A percentile compares a stretch with the other conserved stretches of the same genome.
Conservation (phyloP, 2,329 filamentous ascomycete genomes). For the Aspergillus ochraceus region DNA sequence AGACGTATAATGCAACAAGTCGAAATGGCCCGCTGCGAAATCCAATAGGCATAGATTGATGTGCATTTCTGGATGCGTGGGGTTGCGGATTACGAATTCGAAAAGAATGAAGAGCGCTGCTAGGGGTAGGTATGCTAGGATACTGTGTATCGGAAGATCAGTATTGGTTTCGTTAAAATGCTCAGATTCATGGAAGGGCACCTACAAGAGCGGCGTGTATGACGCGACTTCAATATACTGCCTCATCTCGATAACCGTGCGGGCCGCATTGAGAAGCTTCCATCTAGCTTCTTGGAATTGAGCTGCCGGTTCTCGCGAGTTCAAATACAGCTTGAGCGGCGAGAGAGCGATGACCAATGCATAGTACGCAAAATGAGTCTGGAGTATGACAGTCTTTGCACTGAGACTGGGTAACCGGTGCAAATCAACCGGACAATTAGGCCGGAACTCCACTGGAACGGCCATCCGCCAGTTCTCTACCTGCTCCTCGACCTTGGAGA, state of each 20-base stretch:
- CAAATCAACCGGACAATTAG: slow-evolving; percentile 3
- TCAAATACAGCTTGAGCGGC: slow-evolving; percentile 29
- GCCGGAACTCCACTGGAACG: slow-evolving; percentile 31
- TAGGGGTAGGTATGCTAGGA: slow-evolving; percentile 37
- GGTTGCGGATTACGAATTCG: slow-evolving; percentile 18
- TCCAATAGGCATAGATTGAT: too few species aligned
- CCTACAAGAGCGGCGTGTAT: slow-evolving; percentile 37
- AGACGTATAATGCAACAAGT: too few species aligned
- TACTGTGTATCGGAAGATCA: slow-evolving; percentile 13
- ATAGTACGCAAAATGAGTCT: slow-evolving; percentile 32
- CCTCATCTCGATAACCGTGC: slow-evolving; percentile 33
- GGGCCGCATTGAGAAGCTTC: slow-evolving; percentile 21
- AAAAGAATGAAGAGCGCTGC: slow-evolving; percentile 43
- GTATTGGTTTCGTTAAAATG: too few species aligned
- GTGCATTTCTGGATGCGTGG: too few species aligned
- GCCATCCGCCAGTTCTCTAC: slow-evolving; percentile 34
- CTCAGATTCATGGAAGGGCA: too few species aligned
- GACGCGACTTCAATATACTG: slow-evolving; percentile 32
- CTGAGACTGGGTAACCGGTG: too few species aligned
- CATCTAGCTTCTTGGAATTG: slow-evolving; percentile 13
- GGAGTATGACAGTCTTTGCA: slow-evolving; percentile 18
- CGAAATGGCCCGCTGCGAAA: too few species aligned
- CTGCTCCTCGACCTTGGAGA: too few species aligned
- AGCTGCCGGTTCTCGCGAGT: too few species aligned
- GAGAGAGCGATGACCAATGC: slow-evolving; percentile 31